Base-by-base conservation (phyloP, 2,329 filamentous ascomycete genomes). In the Paraphoma sp. region DNA sequence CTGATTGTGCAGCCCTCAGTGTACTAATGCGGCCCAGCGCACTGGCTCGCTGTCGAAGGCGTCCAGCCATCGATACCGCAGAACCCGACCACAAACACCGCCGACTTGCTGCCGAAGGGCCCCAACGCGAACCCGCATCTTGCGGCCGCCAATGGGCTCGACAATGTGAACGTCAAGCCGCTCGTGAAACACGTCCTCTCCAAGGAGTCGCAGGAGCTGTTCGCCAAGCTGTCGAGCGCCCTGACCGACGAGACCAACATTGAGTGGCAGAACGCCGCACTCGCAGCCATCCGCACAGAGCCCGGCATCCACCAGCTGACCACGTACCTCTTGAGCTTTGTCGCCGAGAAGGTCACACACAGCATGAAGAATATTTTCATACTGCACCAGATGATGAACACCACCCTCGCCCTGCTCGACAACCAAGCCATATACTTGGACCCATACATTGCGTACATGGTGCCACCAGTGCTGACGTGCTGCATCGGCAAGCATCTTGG, bases 1-100 rank as follows among this genome's bases (percentile, higher is more conserved):
- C 9, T 28, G 42, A 17, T 12, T 45, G 23, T 5, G 23, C 45
- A 41, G 17, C 12, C 17, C 14, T 16, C 28, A 16, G 17, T 48
- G 23, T n/a, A 33, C 64, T 66, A 46, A 67, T 56, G 49, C 43
- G 28, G 18, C 49, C 9, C 71, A 93, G 95, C 92, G 58, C 95
- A 99, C 79, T 99, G 95, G 94, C 88, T 98, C 59, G 93, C 95
- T 18, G 92, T 99, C 47, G 95, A 99, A 82, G 95, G 95, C 56
- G 95, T 98, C 29, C 94, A 99, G 75, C 95, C 95, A 2, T 91
- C 93, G 0, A 97, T 98, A 67, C 93, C 94, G 1, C 94, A 98
- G 77, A 99, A 99, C 76, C 95, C 95, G 6, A 95, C 93, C 1
- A 88, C 90, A 6, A 87, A 88, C 70, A 93, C 97, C 75, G 90